Conservation (phyloP, 2,329 filamentous ascomycete species). For the Zarea fungicola region DNA sequence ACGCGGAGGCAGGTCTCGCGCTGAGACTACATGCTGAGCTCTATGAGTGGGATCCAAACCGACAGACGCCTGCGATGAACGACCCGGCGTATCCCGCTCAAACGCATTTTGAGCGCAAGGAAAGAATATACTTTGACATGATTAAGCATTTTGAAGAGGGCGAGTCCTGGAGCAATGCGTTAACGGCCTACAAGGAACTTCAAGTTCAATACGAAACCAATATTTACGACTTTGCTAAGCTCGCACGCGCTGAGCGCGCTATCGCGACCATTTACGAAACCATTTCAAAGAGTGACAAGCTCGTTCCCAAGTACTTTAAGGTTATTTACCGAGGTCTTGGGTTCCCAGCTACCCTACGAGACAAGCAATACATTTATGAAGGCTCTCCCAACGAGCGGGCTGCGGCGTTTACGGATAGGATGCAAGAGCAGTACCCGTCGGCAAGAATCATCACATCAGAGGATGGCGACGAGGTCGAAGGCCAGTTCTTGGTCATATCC, state of each 20-base stretch:
- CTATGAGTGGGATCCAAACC: conserved; percentile 81
- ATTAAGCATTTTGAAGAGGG: conserved; percentile 93
- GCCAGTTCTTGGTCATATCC: conserved; percentile 82
- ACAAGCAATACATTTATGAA: conserved; percentile 92
- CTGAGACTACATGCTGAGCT: conserved; percentile 86
- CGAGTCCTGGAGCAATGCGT: conserved; percentile 85
- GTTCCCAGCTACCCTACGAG: conserved; percentile 72
- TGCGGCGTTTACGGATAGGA: conserved; percentile 78
- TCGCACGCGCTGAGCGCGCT: conserved; percentile 81
- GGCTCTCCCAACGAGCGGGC: conserved; percentile 71
- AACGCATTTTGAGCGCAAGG: conserved; percentile 86
- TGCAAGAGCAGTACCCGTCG: conserved; percentile 84
- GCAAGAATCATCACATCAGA: conserved; percentile 72
- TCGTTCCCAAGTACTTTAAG: conserved; percentile 82
- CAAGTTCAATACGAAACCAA: conserved; percentile 87
- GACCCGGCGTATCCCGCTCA: conserved; percentile 80
- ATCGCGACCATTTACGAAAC: conserved; percentile 91
- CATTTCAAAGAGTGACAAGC: conserved; percentile 73
- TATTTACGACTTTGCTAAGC: conserved; percentile 84
- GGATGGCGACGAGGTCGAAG: conserved; percentile 74
- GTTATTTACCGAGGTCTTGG: conserved; percentile 86
- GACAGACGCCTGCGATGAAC: conserved; percentile 56
- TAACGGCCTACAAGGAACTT: conserved; percentile 85
- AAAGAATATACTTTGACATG: conserved; percentile 87
- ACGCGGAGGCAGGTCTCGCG: conserved; percentile 82